Percentiles rank a stretch among this genome's conserved stretches.
Evolutionary conservation across 257 asterid species (phyloP).

Genomic region (Nicotiana tomentosiformis): DNA sequence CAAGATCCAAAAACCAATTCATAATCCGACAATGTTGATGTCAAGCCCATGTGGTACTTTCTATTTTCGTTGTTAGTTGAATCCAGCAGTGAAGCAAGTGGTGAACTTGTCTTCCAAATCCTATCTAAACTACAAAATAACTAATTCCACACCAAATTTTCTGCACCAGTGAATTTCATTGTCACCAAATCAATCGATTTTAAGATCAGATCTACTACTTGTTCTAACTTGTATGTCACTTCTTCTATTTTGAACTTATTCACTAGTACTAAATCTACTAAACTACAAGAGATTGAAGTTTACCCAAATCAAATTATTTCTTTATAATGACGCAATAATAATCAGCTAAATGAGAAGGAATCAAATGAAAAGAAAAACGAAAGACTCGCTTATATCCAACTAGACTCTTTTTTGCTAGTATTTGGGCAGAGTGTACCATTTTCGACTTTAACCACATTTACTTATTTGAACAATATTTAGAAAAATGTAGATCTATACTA

Average conservation of each 20-base stretch:
- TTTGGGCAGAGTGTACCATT: too few species aligned
- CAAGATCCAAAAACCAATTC: not conserved
- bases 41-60: not conserved
- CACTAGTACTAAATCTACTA: not conserved
- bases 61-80: not conserved
- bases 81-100: not conserved
- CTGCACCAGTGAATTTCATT: not conserved
- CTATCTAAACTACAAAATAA: not conserved
- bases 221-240: not conserved
- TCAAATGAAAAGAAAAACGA: not conserved
- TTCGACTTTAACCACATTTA: not conserved
- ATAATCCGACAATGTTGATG: not conserved
- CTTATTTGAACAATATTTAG: not conserved
- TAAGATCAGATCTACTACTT: not conserved
- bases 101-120: slow-evolving; percentile 1
- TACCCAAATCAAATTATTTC: not conserved
- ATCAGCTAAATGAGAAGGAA: not conserved
- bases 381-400: not conserved
- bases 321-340: not conserved
- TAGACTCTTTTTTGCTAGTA: not conserved
- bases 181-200: not conserved
- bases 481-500: not conserved
- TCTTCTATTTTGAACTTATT: not conserved
- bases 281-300: not conserved
- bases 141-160: not conserved